Evolutionary conservation across 2,329 filamentous ascomycete species (phyloP).

Genomic region (Pseudopyrenochaeta lycopersici): DNA sequence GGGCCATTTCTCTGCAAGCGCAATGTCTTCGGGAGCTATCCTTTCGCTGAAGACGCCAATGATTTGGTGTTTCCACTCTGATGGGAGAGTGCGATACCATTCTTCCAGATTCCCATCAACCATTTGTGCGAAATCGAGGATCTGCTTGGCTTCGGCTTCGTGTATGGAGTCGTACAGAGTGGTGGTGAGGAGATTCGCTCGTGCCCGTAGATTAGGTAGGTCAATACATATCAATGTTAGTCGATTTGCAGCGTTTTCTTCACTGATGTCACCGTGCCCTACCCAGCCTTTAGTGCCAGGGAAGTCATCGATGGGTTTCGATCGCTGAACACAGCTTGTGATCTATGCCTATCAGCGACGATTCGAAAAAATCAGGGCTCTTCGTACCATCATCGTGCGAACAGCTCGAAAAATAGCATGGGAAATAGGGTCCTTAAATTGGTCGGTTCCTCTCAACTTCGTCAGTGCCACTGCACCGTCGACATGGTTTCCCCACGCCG

Average conservation of each 20-base stretch:
- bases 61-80: slow-evolving; percentile 45
- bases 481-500: slow-evolving; percentile 51
- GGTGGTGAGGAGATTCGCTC: slow-evolving; percentile 41
- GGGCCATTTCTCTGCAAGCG: slow-evolving; percentile 43
- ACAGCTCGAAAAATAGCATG: slow-evolving; percentile 52
- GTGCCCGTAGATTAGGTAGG: slow-evolving; percentile 47
- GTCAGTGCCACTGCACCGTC: slow-evolving; percentile 52
- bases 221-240: slow-evolving; percentile 52
- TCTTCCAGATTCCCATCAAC: slow-evolving; percentile 48
- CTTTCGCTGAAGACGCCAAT: slow-evolving; percentile 39
- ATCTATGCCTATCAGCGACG: slow-evolving; percentile 35
- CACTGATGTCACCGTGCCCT: slow-evolving; percentile 36
- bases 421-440: slow-evolving; percentile 49
- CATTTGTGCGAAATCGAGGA: slow-evolving; percentile 47
- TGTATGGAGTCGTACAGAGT: slow-evolving; percentile 26
- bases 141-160: slow-evolving; percentile 39
- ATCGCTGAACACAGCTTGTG: slow-evolving; percentile 51
- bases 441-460: slow-evolving; percentile 49
- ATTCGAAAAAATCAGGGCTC: background rate
- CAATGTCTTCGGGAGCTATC: slow-evolving; percentile 34
- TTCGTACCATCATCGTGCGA: slow-evolving; percentile 51
- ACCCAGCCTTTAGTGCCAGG: slow-evolving; percentile 47
- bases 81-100: slow-evolving; percentile 49
- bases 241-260: slow-evolving; percentile 52
- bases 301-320: slow-evolving; percentile 50